Evolutionary conservation across 306 rosid species (phyloP).

Genomic region (Pterocarpus santalinus): DNA sequence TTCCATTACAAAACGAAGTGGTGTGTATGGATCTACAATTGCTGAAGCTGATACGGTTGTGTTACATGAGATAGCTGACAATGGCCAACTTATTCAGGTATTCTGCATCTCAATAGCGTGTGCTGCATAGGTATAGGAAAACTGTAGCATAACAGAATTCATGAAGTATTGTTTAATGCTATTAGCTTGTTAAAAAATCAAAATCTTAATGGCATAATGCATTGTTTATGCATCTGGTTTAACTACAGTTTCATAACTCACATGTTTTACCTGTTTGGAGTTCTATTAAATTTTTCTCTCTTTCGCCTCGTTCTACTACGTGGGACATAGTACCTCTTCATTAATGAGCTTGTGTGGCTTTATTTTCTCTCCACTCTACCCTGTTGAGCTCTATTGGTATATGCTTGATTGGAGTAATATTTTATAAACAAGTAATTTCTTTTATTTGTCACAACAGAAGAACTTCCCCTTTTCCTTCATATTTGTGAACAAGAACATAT

Average conservation of each 20-base stretch:
- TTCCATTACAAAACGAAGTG: conserved; percentile 89
- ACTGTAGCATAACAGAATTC: conserved; percentile 20
- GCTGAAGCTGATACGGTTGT: conserved; percentile 75
- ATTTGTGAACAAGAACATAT: conserved; percentile 11
- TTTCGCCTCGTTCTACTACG: neutral
- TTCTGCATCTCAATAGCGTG: conserved; percentile 32
- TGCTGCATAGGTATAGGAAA: neutral
- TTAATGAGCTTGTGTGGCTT: conserved; percentile 5
- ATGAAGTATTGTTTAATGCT: conserved; percentile 18
- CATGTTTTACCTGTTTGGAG: conserved; percentile 7
- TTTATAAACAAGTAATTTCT: conserved; percentile 21
- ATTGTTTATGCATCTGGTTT: neutral
- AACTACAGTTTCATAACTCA: neutral
- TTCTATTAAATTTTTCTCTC: neutral
- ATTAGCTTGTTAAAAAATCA: neutral
- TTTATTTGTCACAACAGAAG: conserved; percentile 10
- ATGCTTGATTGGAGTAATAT: conserved; percentile 10
- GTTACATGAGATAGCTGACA: conserved; percentile 69
- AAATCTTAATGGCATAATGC: conserved; percentile 8
- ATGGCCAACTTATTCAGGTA: conserved; percentile 89
- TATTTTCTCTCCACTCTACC: conserved; percentile 5
- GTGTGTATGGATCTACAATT: conserved; percentile 92
- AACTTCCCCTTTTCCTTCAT: neutral
- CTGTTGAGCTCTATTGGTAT: neutral
- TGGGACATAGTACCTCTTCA: neutral